Evolutionary conservation across 2,329 filamentous ascomycete genomes (phyloP).

Genomic region (Fusarium albidum): DNA sequence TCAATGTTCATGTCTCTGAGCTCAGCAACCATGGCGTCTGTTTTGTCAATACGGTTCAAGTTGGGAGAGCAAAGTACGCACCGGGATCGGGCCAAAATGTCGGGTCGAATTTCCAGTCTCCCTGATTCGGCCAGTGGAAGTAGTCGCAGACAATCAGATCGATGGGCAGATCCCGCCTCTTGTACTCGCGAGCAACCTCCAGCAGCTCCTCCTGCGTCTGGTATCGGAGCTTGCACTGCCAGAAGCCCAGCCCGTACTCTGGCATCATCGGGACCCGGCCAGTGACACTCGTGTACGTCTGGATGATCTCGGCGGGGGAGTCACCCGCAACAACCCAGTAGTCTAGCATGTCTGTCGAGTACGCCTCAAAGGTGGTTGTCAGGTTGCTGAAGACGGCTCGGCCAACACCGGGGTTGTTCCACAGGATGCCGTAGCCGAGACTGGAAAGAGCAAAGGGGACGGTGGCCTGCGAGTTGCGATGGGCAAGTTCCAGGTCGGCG

Average conservation of each 20-base stretch:
- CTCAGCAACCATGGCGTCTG: constrained; percentile 69
- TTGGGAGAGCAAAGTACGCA: constrained; percentile 32
- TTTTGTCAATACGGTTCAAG: neutral
- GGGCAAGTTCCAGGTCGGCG: constrained; percentile 68
- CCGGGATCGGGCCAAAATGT: constrained; percentile 71
- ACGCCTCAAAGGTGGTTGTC: constrained; percentile 67
- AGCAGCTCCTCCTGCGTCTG: constrained; percentile 72
- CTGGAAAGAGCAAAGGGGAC: constrained; percentile 69
- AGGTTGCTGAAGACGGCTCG: constrained; percentile 68
- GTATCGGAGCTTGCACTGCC: constrained; percentile 74
- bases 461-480: constrained; percentile 72
- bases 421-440: constrained; percentile 69
- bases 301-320: constrained; percentile 62
- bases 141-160: constrained; percentile 74
- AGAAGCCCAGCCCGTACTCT: constrained; percentile 73
- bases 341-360: constrained; percentile 64
- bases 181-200: constrained; percentile 67
- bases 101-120: constrained; percentile 73
- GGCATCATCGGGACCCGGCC: constrained; percentile 73
- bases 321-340: constrained; percentile 71
- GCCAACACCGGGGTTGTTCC: constrained; percentile 72
- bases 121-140: constrained; percentile 73
- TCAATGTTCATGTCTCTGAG: constrained; percentile 66
- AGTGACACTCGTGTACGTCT: constrained; percentile 63
- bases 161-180: constrained; percentile 61